Evolutionary conservation across 2,329 filamentous ascomycete species (phyloP).

Genomic region (Oidium heveae): DNA sequence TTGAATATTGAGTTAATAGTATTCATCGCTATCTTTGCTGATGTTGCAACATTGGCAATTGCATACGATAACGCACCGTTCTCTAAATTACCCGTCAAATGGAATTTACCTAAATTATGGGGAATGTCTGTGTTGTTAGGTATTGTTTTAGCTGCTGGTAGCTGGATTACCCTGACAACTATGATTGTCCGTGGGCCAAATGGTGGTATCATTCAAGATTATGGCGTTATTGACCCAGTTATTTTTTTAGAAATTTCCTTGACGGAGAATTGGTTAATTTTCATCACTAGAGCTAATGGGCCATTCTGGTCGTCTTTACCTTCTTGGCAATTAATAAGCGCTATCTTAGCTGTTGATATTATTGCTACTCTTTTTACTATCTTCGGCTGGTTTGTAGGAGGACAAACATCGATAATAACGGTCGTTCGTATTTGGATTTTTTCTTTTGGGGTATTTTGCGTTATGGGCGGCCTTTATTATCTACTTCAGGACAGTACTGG

Average conservation of each 20-base stretch:
- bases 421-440: constrained; percentile 81
- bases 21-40: constrained; percentile 57
- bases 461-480: constrained; percentile 53
- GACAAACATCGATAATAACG: constrained; percentile 50
- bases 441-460: constrained; percentile 70
- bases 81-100: constrained; percentile 50
- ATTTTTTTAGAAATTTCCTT: constrained; percentile 49
- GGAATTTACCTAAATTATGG: constrained; percentile 65
- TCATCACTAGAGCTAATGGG: constrained; percentile 47
- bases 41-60: constrained; percentile 54
- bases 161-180: constrained; percentile 47
- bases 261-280: constrained; percentile 58
- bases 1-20: constrained; percentile 48
- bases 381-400: constrained; percentile 47
- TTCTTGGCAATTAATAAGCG: constrained; percentile 56
- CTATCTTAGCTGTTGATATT: constrained; percentile 46
- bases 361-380: constrained; percentile 48
- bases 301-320: constrained; percentile 60
- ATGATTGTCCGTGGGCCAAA: constrained; percentile 36
- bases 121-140: constrained; percentile 47
- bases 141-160: constrained; percentile 38
- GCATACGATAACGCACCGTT: constrained; percentile 61
- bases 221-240: constrained; percentile 47
- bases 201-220: constrained; percentile 53
- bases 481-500: constrained; percentile 55